A percentile compares a stretch with the other conserved stretches of the same genome.
These are phyloP conservation scores for Aspergillus ibericus DNA, from an alignment of 2,329 filamentous ascomycete species.

Conservation along the genomic window DNA sequence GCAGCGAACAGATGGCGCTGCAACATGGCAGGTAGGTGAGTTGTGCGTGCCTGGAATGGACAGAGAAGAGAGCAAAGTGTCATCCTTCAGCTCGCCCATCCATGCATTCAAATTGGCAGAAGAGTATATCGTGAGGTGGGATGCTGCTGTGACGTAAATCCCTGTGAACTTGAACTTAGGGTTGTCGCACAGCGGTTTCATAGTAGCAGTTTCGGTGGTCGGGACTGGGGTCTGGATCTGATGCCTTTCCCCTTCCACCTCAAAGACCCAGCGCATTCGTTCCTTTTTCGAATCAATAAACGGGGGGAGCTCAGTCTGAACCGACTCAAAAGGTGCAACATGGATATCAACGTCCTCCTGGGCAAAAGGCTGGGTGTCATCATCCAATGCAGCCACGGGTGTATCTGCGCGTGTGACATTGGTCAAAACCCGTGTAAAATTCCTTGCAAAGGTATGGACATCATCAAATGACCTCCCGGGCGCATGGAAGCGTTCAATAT, in stretches of 20 bases:
- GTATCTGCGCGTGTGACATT: conserved; percentile 45
- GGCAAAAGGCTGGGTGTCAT: conserved; percentile 60
- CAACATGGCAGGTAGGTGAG: conserved; percentile 78
- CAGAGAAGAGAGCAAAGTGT: conserved; percentile 72
- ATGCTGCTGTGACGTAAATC: conserved; percentile 61
- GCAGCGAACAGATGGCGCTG: conserved; percentile 89
- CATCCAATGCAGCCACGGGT: conserved; percentile 45
- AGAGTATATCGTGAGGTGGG: conserved; percentile 64
- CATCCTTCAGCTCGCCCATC: conserved; percentile 76
- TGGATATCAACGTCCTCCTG: conserved; percentile 63
- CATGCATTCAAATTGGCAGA: conserved; percentile 69
- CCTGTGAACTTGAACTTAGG: conserved; percentile 62
- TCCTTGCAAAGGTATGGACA: conserved; percentile 47
- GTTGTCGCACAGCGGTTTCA: conserved; percentile 57
- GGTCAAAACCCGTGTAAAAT: conserved; percentile 47
- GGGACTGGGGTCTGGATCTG: conserved; percentile 70
- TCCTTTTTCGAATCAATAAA: conserved; percentile 61
- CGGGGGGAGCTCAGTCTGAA: conserved; percentile 61
- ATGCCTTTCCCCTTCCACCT: conserved; percentile 63
- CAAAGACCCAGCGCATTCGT: conserved; percentile 72
- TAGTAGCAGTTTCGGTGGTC: conserved; percentile 58
- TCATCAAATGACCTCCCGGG: conserved; percentile 42
- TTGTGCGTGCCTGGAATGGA: conserved; percentile 97
- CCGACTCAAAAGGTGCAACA: conserved; percentile 68
- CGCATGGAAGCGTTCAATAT: conserved; percentile 70